These are phyloP conservation scores for Eimeria falciformis DNA, from an alignment of 169 alveolate genomes.

Conservation along the genomic window DNA sequence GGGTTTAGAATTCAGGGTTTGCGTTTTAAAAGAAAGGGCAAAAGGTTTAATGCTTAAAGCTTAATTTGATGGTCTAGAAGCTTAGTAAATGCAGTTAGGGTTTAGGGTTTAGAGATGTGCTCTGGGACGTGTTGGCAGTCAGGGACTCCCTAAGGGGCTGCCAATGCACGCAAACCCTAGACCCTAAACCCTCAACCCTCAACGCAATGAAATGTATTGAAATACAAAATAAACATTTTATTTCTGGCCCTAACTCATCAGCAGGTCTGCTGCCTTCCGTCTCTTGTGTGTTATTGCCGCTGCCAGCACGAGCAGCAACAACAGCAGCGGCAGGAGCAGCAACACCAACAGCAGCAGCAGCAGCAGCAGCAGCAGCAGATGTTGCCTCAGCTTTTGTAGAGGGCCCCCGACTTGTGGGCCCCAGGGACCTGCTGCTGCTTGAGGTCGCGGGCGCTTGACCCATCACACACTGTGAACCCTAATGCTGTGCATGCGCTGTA, in stretches of 20 bases:
- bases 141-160: background rate
- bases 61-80: background rate
- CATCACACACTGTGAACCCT: background rate
- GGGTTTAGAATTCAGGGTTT: too few species aligned
- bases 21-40: background rate
- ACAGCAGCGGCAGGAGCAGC: background rate
- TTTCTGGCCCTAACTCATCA: background rate
- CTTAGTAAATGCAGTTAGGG: background rate
- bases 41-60: background rate
- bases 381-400: background rate
- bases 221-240: too few species aligned
- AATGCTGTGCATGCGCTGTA: too few species aligned
- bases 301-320: background rate
- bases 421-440: background rate
- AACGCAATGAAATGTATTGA: background rate
- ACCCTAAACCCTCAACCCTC: background rate
- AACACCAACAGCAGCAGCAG: background rate
- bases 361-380: constrained; percentile 16
- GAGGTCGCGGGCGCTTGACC: background rate
- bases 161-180: background rate
- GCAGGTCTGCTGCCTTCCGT: background rate
- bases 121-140: background rate
- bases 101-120: background rate
- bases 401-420: background rate
- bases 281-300: background rate